Conservation (phyloP, 805 yeast species). For the Sugiyamaella mastotermitis region DNA sequence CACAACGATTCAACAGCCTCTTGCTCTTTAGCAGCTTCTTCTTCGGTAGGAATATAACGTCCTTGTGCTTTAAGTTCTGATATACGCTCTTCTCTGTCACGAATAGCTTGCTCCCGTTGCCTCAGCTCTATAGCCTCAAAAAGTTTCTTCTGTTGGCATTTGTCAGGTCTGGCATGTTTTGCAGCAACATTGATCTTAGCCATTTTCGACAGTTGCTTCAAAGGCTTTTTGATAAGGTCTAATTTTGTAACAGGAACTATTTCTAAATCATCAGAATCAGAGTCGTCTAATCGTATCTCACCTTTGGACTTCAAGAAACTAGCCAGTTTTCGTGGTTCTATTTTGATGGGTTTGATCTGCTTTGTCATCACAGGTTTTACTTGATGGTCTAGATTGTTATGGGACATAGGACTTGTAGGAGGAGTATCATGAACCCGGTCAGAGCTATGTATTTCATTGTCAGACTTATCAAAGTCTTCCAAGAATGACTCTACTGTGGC, state of each 20-base stretch:
- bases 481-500: conserved; percentile 15
- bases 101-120: conserved; percentile 17
- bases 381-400: conserved; percentile 1
- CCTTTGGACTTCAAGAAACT: conserved; percentile 10
- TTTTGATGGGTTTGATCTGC: background rate
- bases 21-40: conserved; percentile 15
- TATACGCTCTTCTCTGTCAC: conserved; percentile 14
- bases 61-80: conserved; percentile 17
- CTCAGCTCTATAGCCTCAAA: conserved; percentile 11
- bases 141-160: no score
- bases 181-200: conserved; percentile 10
- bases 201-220: conserved; percentile 10
- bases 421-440: conserved; percentile 9
- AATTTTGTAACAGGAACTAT: conserved; percentile 18
- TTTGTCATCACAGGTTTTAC: background rate
- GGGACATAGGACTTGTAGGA: conserved; percentile 13
- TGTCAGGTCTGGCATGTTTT: no score
- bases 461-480: conserved; percentile 11
- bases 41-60: conserved; percentile 14
- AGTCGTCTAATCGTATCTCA: background rate
- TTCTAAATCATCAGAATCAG: conserved; percentile 20
- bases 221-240: conserved; percentile 6
- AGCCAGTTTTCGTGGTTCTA: conserved; percentile 12
- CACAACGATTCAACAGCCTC: conserved; percentile 19
- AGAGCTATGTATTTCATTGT: conserved; percentile 1